Base-by-base conservation (phyloP, 148 eudicot genomes). In the Chenopodium quinoa region DNA sequence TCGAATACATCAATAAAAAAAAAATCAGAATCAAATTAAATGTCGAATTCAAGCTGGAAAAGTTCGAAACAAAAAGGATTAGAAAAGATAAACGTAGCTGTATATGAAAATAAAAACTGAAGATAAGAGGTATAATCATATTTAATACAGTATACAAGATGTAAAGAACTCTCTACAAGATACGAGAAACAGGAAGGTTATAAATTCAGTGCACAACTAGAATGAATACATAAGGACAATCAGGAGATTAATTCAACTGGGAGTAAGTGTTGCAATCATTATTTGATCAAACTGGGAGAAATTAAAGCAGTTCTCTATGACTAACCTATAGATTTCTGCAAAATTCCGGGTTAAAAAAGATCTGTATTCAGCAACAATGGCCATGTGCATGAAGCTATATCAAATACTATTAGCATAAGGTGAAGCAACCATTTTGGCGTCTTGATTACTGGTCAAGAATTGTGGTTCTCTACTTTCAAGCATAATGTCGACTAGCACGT, bases 401-500 rank as follows among this genome's bases (percentile, higher is more conserved):
- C 68, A 73, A 75, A 77, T 73, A 40, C 44, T 40, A 77, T 44
- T 31, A 67, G 20, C 73, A 74, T 13, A 25, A 44, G 50, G 27
- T 34, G 40, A 76, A 80, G 80, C 83, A 79, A 79, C 80, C 77
- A 84, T 80, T 85, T 77, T 37, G 60, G 78, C 54, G 69, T 81
- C 87, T 85, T 85, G 82, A 78, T 74, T 78, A 78, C 60, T 75
- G 82, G 71, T 78, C 78, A 77, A 73, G 80, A 66, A 77, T 85
- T 78, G 71, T 73, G 77, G 80, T 82, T 60, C 84, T 85, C 87
- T 82, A 40, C 64, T 75, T 82, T 79, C 87, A 82, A 85, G 87
- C 85, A 79, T 71, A 52, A 85, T 85, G 85, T 85, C 87, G 75
- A 79, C 48, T 20, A 2, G 22, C 87, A 85, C 87, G 87, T 79